A percentile compares a stretch with the other conserved stretches of the same genome.
Conservation (phyloP, 2,329 filamentous ascomycete genomes). For the Dothideomycetes sp. region DNA sequence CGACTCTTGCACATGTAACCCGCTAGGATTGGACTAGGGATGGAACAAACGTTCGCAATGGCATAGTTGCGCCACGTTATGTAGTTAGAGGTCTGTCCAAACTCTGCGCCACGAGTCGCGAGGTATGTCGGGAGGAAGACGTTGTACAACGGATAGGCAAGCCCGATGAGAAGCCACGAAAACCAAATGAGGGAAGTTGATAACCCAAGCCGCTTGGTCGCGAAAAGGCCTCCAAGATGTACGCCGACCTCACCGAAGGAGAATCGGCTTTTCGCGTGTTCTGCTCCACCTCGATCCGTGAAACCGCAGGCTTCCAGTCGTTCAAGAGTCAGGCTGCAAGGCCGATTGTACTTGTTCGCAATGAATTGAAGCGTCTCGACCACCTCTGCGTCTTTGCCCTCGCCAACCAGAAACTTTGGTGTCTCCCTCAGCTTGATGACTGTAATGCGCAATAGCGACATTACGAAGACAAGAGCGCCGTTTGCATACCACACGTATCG, state of each 20-base stretch:
- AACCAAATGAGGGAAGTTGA: constrained; percentile 57
- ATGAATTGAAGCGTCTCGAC: constrained; percentile 39
- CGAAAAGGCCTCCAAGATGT: constrained; percentile 56
- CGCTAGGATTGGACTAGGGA: constrained; percentile 59
- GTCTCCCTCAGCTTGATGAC: constrained; percentile 45
- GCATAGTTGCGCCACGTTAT: constrained; percentile 63
- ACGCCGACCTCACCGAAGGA: constrained; percentile 29
- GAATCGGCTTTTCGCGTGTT: constrained; percentile 22
- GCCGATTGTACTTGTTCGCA: constrained; percentile 41
- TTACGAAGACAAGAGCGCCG: constrained; percentile 43
- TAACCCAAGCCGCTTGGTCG: constrained; percentile 46
- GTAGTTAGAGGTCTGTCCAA: constrained; percentile 42
- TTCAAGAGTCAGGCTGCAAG: constrained; percentile 41
- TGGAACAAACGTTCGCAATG: constrained; percentile 54
- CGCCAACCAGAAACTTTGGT: constrained; percentile 44
- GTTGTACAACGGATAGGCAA: constrained; percentile 65
- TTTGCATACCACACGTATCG: constrained; percentile 45
- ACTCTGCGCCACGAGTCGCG: constrained; percentile 44
- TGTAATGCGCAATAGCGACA: constrained; percentile 42
- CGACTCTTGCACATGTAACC: constrained; percentile 52
- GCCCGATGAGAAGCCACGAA: constrained; percentile 58
- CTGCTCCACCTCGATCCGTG: constrained; percentile 7
- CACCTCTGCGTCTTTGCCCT: constrained; percentile 42
- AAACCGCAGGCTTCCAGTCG: constrained; percentile 35
- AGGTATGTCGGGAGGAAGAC: constrained; percentile 62